Conservation (phyloP, 805 yeast genomes). For the Phaffomyces thermotolerans region DNA sequence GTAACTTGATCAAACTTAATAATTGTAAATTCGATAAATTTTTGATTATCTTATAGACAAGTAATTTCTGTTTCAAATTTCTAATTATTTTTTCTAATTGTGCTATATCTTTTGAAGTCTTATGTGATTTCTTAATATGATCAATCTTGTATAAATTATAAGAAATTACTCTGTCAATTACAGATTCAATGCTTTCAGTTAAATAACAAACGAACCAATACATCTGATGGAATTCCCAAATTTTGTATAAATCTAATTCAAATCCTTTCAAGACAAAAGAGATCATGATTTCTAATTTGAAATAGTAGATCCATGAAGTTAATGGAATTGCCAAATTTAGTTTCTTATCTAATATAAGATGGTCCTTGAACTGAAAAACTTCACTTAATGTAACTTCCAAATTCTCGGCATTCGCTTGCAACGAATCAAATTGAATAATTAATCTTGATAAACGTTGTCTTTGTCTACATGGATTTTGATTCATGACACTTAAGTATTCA, state of each 20-base stretch:
- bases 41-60: slow-evolving; percentile 21
- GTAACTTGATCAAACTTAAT: slow-evolving; percentile 25
- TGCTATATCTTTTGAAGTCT: slow-evolving; percentile 38
- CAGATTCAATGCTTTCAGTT: slow-evolving; percentile 38
- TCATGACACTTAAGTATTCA: slow-evolving; percentile 36
- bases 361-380: slow-evolving; percentile 28
- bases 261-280: slow-evolving; percentile 69
- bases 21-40: slow-evolving; percentile 28
- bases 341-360: slow-evolving; percentile 13
- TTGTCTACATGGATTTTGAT: slow-evolving; percentile 75
- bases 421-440: slow-evolving; percentile 61
- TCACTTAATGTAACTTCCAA: slow-evolving; percentile 43
- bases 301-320: slow-evolving; percentile 59
- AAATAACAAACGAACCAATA: slow-evolving; percentile 62
- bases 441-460: slow-evolving; percentile 63
- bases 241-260: slow-evolving; percentile 64
- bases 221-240: slow-evolving; percentile 59
- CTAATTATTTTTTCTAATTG: slow-evolving; percentile 23
- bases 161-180: slow-evolving; percentile 28
- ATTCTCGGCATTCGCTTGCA: slow-evolving; percentile 68
- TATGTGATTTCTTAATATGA: slow-evolving; percentile 28
- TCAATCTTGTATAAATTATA: slow-evolving; percentile 29
- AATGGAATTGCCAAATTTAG: slow-evolving; percentile 48
- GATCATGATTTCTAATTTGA: slow-evolving; percentile 64
- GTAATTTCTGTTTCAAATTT: slow-evolving; percentile 21